Percentiles rank a stretch among this genome's conserved stretches.
phyloP scores from a whole-genome alignment of 2,329 filamentous ascomycete genomes.

The Penicillium italicum region DNA sequence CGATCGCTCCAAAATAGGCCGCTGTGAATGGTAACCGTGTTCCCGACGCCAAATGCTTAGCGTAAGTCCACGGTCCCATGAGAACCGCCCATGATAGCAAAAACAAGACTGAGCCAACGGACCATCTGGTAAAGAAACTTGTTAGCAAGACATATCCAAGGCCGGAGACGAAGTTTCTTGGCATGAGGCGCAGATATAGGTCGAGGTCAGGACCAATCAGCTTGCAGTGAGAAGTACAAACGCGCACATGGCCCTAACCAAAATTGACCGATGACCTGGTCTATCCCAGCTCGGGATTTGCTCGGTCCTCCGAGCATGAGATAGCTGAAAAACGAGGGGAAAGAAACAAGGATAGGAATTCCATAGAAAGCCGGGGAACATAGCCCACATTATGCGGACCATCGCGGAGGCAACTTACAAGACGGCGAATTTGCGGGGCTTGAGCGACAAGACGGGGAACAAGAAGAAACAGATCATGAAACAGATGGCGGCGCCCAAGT shows the following conservation, averaged over 20 bases:
- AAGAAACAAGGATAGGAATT: slow-evolving; percentile 18
- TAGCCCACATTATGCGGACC: slow-evolving; percentile 5
- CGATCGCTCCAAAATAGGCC: slow-evolving; percentile 91
- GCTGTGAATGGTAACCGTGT: slow-evolving; percentile 87
- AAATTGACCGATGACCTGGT: slow-evolving; percentile 23
- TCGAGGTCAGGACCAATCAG: slow-evolving; percentile 15
- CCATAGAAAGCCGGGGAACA: not conserved
- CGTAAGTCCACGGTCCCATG: slow-evolving; percentile 84
- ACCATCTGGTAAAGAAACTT: slow-evolving; percentile 65
- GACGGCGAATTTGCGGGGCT: slow-evolving; percentile 91
- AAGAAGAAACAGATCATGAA: slow-evolving; percentile 88
- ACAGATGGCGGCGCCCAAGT: slow-evolving; percentile 81
- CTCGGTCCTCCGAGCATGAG: slow-evolving; percentile 3
- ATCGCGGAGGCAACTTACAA: slow-evolving; percentile 65
- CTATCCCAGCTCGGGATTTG: slow-evolving; percentile 17
- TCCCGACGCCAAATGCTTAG: slow-evolving; percentile 77
- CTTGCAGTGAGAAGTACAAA: not conserved
- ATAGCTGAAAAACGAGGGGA: slow-evolving; percentile 11
- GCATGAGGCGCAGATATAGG: slow-evolving; percentile 23
- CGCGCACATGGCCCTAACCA: slow-evolving; percentile 23
- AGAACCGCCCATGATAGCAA: slow-evolving; percentile 88
- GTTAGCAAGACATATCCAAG: slow-evolving; percentile 23
- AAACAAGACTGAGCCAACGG: slow-evolving; percentile 85
- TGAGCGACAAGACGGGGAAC: slow-evolving; percentile 75
- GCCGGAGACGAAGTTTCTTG: slow-evolving; percentile 9